Percentiles rank a stretch among this genome's conserved stretches.
Conservation (phyloP, 1,284 basidiomycete species). For the Meripilus lineatus region DNA sequence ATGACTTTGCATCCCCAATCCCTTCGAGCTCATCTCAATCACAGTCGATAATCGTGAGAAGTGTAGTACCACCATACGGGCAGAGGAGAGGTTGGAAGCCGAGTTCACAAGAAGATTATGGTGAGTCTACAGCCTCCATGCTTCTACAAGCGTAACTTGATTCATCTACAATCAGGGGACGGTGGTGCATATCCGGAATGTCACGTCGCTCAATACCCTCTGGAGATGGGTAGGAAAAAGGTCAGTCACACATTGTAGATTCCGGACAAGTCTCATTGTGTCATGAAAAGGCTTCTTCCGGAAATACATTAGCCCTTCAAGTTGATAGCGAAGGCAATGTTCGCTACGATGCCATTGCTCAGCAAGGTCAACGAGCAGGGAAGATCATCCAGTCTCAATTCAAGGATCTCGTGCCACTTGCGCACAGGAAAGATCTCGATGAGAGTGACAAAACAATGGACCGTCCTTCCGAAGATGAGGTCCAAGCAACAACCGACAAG, state of each 20-base stretch:
- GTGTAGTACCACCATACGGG: slow-evolving; percentile 75
- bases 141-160: neutral
- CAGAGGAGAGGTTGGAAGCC: slow-evolving; percentile 88
- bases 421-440: slow-evolving; percentile 84
- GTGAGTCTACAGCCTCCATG: slow-evolving; percentile 33
- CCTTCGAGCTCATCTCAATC: slow-evolving; percentile 22
- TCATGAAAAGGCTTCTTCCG: slow-evolving; percentile 67
- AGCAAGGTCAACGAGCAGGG: slow-evolving; percentile 86
- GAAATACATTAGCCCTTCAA: slow-evolving; percentile 93
- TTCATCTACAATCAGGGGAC: slow-evolving; percentile 48
- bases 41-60: slow-evolving; percentile 45
- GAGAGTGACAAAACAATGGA: slow-evolving; percentile 78
- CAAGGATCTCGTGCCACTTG: slow-evolving; percentile 94
- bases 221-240: slow-evolving; percentile 95
- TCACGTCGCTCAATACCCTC: slow-evolving; percentile 94
- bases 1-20: too few species aligned
- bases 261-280: neutral
- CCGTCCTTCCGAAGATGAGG: slow-evolving; percentile 87
- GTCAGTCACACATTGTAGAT: too few species aligned
- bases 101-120: slow-evolving; percentile 77
- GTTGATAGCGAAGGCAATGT: slow-evolving; percentile 96
- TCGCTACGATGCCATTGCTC: slow-evolving; percentile 95
- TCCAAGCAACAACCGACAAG: slow-evolving; percentile 84
- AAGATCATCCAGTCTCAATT: slow-evolving; percentile 91
- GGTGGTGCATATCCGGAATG: slow-evolving; percentile 98